A percentile compares a stretch with the other conserved stretches of the same genome.
These are phyloP conservation scores for Trypanosoma conorhini DNA, from an alignment of 208 protist genomes.

Conservation along the genomic window DNA sequence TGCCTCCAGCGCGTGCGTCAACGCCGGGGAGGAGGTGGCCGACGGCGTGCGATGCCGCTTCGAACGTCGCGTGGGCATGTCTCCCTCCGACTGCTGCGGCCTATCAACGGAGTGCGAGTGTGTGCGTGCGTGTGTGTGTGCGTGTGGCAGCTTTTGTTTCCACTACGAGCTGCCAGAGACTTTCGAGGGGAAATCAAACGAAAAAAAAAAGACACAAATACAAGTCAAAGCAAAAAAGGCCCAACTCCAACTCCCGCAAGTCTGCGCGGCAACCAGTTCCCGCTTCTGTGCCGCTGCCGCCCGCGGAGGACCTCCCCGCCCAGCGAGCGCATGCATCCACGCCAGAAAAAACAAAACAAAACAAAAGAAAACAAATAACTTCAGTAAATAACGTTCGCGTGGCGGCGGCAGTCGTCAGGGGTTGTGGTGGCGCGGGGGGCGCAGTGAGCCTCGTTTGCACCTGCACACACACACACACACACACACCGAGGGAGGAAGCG, in stretches of 20 bases:
- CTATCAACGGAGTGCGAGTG: not conserved
- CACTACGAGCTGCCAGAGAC: not conserved
- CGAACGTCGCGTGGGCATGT: not conserved
- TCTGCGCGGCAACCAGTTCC: not conserved
- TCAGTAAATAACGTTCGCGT: not conserved
- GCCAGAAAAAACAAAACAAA: not conserved
- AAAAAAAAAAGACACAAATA: conserved; percentile 14
- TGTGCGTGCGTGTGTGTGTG: conserved; percentile 13
- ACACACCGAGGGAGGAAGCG: not conserved
- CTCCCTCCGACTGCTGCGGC: not conserved
- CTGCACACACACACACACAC: not conserved
- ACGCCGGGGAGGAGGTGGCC: not conserved
- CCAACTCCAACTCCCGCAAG: not conserved
- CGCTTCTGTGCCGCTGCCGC: not conserved
- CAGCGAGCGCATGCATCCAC: not conserved
- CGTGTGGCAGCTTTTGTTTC: not conserved
- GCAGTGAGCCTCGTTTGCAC: not conserved
- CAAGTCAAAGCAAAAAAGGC: conserved; percentile 1
- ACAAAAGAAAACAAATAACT: not conserved
- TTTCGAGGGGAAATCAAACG: not conserved
- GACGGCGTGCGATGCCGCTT: conserved; percentile 6
- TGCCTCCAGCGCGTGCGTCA: not conserved
- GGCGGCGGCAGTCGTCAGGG: not conserved
- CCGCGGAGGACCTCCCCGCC: not conserved
- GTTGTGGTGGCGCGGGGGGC: not conserved